phyloP scores from a whole-genome alignment of 2,329 filamentous ascomycete species.

The Trichophyton benhamiae region DNA sequence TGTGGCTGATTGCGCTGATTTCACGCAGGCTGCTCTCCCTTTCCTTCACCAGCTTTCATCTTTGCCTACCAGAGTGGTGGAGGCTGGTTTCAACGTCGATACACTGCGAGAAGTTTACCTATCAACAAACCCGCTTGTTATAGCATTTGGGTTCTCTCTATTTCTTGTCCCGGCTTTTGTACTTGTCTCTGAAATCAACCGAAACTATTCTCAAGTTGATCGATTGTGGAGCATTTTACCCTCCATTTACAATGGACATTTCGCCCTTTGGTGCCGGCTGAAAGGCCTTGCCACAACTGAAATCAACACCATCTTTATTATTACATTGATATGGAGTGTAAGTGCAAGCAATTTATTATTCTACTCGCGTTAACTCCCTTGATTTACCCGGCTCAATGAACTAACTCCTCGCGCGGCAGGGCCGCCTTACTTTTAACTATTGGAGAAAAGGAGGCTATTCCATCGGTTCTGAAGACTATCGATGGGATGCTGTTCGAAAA shows the following conservation, averaged over 20 bases:
- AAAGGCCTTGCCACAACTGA: slow-evolving; percentile 57
- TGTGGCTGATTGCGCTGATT: slow-evolving; percentile 65
- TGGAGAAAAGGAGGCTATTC: slow-evolving; percentile 88
- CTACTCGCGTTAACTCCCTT: background rate
- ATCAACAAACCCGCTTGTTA: slow-evolving; percentile 74
- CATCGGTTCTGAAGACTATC: slow-evolving; percentile 85
- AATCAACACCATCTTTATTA: slow-evolving; percentile 58
- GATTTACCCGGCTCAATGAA: background rate
- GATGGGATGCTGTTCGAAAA: slow-evolving; percentile 67
- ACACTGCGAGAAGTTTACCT: slow-evolving; percentile 61
- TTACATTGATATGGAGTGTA: slow-evolving; percentile 70
- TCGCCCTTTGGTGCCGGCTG: slow-evolving; percentile 67
- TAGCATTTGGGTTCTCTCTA: slow-evolving; percentile 59
- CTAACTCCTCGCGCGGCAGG: slow-evolving; percentile 31
- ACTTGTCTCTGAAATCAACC: slow-evolving; percentile 68
- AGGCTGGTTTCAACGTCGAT: slow-evolving; percentile 47
- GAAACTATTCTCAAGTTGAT: slow-evolving; percentile 95
- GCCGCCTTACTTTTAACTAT: slow-evolving; percentile 87
- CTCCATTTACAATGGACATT: slow-evolving; percentile 74
- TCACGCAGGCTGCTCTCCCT: slow-evolving; percentile 59
- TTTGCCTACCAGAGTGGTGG: slow-evolving; percentile 53
- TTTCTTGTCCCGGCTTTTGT: slow-evolving; percentile 61
- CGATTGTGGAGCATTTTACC: slow-evolving; percentile 84
- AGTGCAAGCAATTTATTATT: slow-evolving; percentile 21
- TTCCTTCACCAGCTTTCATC: slow-evolving; percentile 58